A percentile compares a stretch with the other conserved stretches of the same genome.
These are phyloP conservation scores for Globisporangium emineosum DNA, from an alignment of 352 stramenopile species.

Conservation along the genomic window DNA sequence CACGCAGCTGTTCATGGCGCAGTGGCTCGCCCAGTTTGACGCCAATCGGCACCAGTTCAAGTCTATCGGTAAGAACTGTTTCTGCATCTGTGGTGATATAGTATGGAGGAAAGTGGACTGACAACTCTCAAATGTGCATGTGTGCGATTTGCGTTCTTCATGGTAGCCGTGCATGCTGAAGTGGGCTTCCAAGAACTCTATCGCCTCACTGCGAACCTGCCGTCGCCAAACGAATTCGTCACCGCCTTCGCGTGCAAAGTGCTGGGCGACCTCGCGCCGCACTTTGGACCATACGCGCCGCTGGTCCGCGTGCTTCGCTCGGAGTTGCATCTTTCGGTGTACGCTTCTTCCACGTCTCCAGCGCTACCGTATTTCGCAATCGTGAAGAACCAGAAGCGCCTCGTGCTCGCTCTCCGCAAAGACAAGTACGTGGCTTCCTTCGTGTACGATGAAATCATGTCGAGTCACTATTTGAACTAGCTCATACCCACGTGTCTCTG, in stretches of 20 bases:
- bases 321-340: constrained; percentile 46
- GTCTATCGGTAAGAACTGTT: constrained; percentile 44
- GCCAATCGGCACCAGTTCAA: constrained; percentile 50
- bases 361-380: constrained; percentile 58
- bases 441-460: background rate
- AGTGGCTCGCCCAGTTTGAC: constrained; percentile 62
- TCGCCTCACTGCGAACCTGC: constrained; percentile 50
- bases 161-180: constrained; percentile 54
- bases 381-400: constrained; percentile 56
- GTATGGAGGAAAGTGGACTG: background rate
- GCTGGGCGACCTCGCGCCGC: constrained; percentile 46
- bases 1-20: constrained; percentile 54
- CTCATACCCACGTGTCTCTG: background rate
- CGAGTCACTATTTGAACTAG: too few species aligned
- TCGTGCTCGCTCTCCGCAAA: constrained; percentile 43
- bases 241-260: constrained; percentile 57
- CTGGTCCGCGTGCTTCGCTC: constrained; percentile 41
- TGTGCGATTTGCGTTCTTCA: background rate
- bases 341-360: constrained; percentile 20
- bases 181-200: constrained; percentile 64
- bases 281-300: constrained; percentile 52
- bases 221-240: constrained; percentile 53
- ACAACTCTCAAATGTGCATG: background rate
- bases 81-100: background rate
- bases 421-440: constrained; percentile 35